Percentiles rank a stretch among this genome's conserved stretches.
Conservation (phyloP, 371 early-diverging fungal genomes). For the Mucor plumbeus region DNA sequence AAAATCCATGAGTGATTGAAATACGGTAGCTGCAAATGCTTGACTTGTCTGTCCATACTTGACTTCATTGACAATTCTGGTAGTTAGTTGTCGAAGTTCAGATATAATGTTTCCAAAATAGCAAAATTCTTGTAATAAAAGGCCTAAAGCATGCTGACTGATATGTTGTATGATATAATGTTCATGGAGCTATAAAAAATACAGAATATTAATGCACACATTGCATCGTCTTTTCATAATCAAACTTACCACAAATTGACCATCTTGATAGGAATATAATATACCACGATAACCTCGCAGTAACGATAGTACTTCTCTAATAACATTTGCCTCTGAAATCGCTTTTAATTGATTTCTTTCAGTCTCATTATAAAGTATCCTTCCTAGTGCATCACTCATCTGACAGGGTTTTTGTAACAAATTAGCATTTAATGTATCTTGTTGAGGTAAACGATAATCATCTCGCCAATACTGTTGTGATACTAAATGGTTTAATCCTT, state of each 20-base stretch:
- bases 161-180: slow-evolving; percentile 24
- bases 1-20: slow-evolving; percentile 31
- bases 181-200: slow-evolving; percentile 20
- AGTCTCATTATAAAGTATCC: background rate
- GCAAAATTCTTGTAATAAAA: slow-evolving; percentile 33
- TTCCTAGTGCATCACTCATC: slow-evolving; percentile 5
- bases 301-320: slow-evolving; percentile 42
- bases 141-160: slow-evolving; percentile 22
- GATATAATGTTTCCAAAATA: slow-evolving; percentile 31
- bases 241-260: slow-evolving; percentile 18
- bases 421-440: background rate
- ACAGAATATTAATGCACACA: no score
- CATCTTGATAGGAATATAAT: slow-evolving; percentile 27
- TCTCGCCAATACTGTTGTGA: slow-evolving; percentile 33
- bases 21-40: slow-evolving; percentile 40
- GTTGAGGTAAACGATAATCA: slow-evolving; percentile 1
- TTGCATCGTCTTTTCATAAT: no score
- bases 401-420: slow-evolving; percentile 26
- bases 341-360: slow-evolving; percentile 9
- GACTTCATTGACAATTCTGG: slow-evolving; percentile 12
- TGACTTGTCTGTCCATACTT: slow-evolving; percentile 45
- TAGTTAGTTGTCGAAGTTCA: slow-evolving; percentile 23
- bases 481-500: slow-evolving; percentile 17
- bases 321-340: slow-evolving; percentile 32
- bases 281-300: slow-evolving; percentile 35